phyloP scores from a whole-genome alignment of 2,329 filamentous ascomycete species.

The Sporothrix euskadiensis region DNA sequence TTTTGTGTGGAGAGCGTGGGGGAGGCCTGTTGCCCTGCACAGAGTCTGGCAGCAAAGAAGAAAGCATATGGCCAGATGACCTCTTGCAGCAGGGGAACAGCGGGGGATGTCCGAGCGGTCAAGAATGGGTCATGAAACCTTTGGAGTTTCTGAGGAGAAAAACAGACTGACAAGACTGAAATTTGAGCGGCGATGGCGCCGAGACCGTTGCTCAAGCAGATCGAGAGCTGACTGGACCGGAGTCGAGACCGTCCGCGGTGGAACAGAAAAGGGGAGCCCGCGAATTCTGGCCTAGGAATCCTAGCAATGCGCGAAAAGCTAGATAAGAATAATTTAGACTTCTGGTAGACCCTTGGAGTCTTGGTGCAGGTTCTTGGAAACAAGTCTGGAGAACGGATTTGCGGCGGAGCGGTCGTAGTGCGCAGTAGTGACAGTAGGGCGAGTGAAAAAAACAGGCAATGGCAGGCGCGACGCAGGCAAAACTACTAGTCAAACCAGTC shows the following conservation, averaged over 20 bases:
- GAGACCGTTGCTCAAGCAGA: not conserved
- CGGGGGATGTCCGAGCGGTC: not conserved
- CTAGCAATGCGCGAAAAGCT: not conserved
- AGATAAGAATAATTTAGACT: slow-evolving; percentile 21
- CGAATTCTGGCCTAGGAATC: not conserved
- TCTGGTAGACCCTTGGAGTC: not conserved
- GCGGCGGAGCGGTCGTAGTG: slow-evolving; percentile 13
- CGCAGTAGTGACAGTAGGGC: not conserved
- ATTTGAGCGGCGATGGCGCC: slow-evolving; percentile 22
- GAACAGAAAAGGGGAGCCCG: slow-evolving; percentile 14
- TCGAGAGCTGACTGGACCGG: slow-evolving; percentile 19
- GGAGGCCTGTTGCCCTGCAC: not conserved
- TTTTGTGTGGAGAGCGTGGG: not conserved
- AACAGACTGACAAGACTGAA: not conserved
- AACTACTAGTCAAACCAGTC: not conserved
- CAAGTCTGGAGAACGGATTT: not conserved
- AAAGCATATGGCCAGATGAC: not conserved
- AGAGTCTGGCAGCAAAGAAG: not conserved
- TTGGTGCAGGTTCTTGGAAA: not conserved
- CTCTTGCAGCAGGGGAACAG: slow-evolving; percentile 2
- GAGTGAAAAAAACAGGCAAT: slow-evolving; percentile 3
- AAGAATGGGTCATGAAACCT: too few relatives aligned
- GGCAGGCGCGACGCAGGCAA: not conserved
- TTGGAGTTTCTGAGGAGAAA: not conserved
- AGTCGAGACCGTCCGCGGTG: slow-evolving; percentile 19